phyloP scores from a whole-genome alignment of 768 basidiomycete species.

The Suillus sp. region DNA sequence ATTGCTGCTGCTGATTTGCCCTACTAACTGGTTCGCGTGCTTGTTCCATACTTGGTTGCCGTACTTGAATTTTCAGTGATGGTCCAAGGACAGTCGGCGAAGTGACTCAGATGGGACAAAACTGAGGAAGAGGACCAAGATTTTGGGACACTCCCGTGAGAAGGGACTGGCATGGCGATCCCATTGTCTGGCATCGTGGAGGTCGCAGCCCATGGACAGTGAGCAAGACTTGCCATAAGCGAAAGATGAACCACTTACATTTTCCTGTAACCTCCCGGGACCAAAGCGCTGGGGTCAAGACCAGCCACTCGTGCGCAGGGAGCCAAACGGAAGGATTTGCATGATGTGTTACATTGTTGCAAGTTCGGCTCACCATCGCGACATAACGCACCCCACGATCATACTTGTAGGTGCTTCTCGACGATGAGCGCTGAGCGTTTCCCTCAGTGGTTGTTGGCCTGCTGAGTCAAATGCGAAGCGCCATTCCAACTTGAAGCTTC shows the following conservation, averaged over 20 bases:
- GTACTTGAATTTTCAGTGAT: neutral
- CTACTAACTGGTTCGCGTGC: neutral
- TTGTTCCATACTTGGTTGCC: neutral
- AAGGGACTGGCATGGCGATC: neutral
- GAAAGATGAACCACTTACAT: neutral
- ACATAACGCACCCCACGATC: neutral
- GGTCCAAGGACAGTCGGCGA: slow-evolving; percentile 5
- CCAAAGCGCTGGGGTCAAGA: neutral
- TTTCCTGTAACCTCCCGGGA: neutral
- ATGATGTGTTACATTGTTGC: neutral
- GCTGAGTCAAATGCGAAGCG: neutral
- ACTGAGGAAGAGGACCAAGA: neutral
- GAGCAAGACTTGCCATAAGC: neutral
- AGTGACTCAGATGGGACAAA: slow-evolving; percentile 8
- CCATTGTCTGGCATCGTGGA: neutral
- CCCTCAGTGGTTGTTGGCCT: neutral
- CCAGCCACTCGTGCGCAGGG: too few relatives aligned
- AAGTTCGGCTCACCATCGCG: neutral
- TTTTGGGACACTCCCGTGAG: neutral
- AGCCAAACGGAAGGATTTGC: neutral
- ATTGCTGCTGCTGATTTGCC: neutral
- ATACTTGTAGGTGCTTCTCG: neutral
- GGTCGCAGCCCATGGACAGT: neutral
- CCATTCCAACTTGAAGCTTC: neutral
- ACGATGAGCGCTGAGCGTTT: neutral